Conservation (phyloP, 371 early-diverging fungal genomes). For the Apophysomyces ossiformis region DNA sequence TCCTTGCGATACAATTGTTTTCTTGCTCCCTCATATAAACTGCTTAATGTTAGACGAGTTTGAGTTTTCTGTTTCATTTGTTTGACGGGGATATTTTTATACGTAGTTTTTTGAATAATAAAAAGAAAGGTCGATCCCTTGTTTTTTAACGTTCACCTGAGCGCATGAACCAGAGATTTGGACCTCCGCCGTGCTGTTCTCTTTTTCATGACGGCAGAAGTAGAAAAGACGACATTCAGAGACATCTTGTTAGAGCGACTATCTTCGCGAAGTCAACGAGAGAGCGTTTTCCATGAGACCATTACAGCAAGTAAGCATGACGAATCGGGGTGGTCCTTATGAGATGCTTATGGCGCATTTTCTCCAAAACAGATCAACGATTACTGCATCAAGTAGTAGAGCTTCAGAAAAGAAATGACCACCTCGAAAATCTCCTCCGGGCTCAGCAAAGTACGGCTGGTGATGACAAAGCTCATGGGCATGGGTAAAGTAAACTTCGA, state of each 20-base stretch:
- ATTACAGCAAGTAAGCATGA: slow-evolving; percentile 29
- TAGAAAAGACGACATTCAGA: slow-evolving; percentile 21
- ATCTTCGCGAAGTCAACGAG: slow-evolving; percentile 22
- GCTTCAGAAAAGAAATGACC: slow-evolving; percentile 24
- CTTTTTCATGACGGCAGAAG: slow-evolving; percentile 4
- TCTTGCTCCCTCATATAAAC: no score
- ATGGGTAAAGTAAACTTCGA: slow-evolving; percentile 13
- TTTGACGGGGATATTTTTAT: no score
- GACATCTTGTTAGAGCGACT: slow-evolving; percentile 27
- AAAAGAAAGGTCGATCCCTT: background rate
- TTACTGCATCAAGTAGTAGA: slow-evolving; percentile 33
- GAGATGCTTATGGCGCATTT: background rate
- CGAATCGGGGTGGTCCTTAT: background rate
- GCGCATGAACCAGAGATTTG: slow-evolving; percentile 6
- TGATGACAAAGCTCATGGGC: slow-evolving; percentile 14
- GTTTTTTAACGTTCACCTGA: background rate
- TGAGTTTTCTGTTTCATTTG: no score
- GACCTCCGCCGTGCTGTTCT: background rate
- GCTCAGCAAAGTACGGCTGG: background rate
- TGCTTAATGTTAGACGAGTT: no score
- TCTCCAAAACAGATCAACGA: slow-evolving; percentile 28
- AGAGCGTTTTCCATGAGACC: slow-evolving; percentile 33
- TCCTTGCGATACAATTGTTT: no score
- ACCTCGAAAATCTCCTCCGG: slow-evolving; percentile 16
- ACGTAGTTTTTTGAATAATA: background rate